A percentile compares a stretch with the other conserved stretches of the same genome.
Evolutionary conservation across 371 early-diverging fungal genomes (phyloP).

Genomic region (Scutellospora calospora): DNA sequence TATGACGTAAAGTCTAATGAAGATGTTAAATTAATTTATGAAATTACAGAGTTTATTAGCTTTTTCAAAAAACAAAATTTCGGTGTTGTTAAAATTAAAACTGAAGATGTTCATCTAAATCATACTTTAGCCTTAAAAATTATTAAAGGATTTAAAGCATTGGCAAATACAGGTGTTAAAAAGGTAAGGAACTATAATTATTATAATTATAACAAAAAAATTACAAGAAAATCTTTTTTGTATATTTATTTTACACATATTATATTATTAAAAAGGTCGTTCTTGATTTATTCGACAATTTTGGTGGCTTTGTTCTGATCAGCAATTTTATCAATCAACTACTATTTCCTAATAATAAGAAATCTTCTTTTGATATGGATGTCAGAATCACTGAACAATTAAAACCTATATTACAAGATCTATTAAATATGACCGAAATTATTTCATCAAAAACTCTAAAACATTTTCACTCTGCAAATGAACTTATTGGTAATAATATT

Average conservation of each 20-base stretch:
- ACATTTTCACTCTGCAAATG: too few species aligned
- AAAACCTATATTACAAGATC: neutral
- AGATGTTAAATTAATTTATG: neutral
- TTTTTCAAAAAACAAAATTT: neutral
- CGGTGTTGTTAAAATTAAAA: neutral
- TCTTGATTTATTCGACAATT: slow-evolving; percentile 9
- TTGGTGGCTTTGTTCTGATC: neutral
- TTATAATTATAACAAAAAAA: neutral
- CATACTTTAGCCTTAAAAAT: too few species aligned
- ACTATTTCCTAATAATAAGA: slow-evolving; percentile 6
- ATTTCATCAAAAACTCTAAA: too few species aligned
- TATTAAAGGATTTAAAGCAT: neutral
- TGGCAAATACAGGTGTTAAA: slow-evolving; percentile 13
- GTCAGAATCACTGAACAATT: neutral
- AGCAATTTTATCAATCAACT: neutral
- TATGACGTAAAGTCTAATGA: too few species aligned
- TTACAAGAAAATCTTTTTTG: too few species aligned
- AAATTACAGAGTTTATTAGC: too few species aligned
- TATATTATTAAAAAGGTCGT: neutral
- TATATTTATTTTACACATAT: too few species aligned
- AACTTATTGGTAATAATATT: slow-evolving; percentile 14
- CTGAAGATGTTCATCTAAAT: too few species aligned
- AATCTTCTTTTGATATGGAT: neutral
- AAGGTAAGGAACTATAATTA: neutral
- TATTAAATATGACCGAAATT: too few species aligned